These are phyloP conservation scores for Salvia miltiorrhiza DNA, from an alignment of 257 asterid genomes.

Conservation along the genomic window DNA sequence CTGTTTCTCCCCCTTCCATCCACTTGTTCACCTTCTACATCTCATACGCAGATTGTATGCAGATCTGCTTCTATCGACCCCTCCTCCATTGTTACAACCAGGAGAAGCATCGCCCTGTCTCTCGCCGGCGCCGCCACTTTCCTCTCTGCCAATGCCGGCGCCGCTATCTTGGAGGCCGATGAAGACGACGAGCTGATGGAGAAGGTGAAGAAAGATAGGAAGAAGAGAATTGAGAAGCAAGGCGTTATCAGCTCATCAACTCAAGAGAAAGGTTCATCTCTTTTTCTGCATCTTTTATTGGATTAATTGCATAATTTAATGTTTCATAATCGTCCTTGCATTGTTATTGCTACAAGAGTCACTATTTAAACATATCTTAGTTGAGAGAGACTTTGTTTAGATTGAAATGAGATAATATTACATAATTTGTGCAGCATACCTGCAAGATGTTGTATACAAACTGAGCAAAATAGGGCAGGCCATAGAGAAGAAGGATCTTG, in stretches of 20 bases:
- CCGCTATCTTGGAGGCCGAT: slow-evolving; percentile 88
- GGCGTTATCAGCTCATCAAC: slow-evolving; percentile 51
- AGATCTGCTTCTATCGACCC: slow-evolving; percentile 33
- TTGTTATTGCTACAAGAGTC: too few species aligned
- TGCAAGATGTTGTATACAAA: slow-evolving; percentile 85
- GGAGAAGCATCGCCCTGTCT: slow-evolving; percentile 49
- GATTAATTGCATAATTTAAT: background rate
- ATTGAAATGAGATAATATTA: background rate
- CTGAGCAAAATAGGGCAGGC: slow-evolving; percentile 86
- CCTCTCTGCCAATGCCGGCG: slow-evolving; percentile 48
- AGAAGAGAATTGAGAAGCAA: slow-evolving; percentile 82
- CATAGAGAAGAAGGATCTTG: slow-evolving; percentile 69
- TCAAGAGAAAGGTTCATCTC: slow-evolving; percentile 62
- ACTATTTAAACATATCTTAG: too few species aligned
- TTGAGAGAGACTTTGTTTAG: too few species aligned
- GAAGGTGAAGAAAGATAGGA: slow-evolving; percentile 78
- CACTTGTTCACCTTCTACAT: slow-evolving; percentile 22
- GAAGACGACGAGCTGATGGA: slow-evolving; percentile 86
- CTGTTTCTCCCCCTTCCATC: slow-evolving; percentile 35
- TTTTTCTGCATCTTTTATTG: background rate
- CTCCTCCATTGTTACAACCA: slow-evolving; percentile 22
- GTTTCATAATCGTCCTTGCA: background rate
- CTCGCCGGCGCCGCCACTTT: slow-evolving; percentile 41
- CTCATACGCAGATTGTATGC: slow-evolving; percentile 34
- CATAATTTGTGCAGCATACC: slow-evolving; percentile 49